Evolutionary conservation across 2,329 filamentous ascomycete species (phyloP).

Genomic region (Alternaria novae-zelandiae): DNA sequence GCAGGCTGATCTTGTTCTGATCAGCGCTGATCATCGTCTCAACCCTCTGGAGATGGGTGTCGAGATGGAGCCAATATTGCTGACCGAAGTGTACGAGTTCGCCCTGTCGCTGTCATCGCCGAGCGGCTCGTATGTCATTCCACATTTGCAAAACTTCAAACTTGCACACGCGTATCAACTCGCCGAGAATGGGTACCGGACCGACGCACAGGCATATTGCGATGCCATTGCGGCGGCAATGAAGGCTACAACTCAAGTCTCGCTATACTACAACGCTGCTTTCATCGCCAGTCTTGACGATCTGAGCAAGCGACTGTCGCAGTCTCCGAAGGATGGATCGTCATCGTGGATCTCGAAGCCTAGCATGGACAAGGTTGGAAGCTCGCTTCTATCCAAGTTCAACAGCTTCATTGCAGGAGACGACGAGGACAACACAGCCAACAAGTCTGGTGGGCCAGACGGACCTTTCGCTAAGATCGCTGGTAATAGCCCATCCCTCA

Average conservation of each 20-base stretch:
- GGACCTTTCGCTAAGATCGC: slow-evolving; percentile 85
- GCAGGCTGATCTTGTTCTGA: slow-evolving; percentile 76
- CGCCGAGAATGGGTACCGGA: slow-evolving; percentile 80
- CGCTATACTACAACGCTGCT: slow-evolving; percentile 81
- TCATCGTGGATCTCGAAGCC: slow-evolving; percentile 93
- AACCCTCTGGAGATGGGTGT: slow-evolving; percentile 74
- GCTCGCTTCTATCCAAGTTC: slow-evolving; percentile 88
- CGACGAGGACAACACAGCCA: slow-evolving; percentile 71
- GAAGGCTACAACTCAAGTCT: slow-evolving; percentile 80
- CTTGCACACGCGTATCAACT: slow-evolving; percentile 83
- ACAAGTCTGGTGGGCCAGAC: slow-evolving; percentile 62
- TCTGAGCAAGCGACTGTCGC: slow-evolving; percentile 79
- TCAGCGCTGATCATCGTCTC: slow-evolving; percentile 82
- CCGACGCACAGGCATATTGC: slow-evolving; percentile 90
- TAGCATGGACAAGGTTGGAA: slow-evolving; percentile 94
- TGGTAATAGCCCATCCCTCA: slow-evolving; percentile 62
- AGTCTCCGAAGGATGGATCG: slow-evolving; percentile 80
- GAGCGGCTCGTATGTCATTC: slow-evolving; percentile 63
- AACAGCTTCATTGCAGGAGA: slow-evolving; percentile 96
- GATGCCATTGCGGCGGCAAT: slow-evolving; percentile 80
- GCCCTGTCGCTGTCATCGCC: slow-evolving; percentile 73
- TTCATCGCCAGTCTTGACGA: slow-evolving; percentile 83
- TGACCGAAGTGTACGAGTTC: slow-evolving; percentile 97
- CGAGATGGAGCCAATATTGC: slow-evolving; percentile 83
- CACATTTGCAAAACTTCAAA: slow-evolving; percentile 91